Conservation (phyloP, 2,329 filamentous ascomycete genomes). For the Dothistroma septosporum region DNA sequence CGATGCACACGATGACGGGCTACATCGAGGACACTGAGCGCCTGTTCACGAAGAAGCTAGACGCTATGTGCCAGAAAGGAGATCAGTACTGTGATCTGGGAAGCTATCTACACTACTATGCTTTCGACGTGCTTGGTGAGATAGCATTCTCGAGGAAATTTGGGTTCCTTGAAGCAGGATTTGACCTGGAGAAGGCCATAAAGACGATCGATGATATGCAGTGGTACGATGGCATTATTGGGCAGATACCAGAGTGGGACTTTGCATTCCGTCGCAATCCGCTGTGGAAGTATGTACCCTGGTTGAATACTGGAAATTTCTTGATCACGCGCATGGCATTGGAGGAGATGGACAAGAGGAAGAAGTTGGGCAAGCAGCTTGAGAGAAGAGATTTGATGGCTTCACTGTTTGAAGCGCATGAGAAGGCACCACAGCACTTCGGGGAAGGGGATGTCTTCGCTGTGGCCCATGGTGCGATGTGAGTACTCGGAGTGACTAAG, state of each 20-base stretch:
- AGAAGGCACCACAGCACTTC: constrained; percentile 49
- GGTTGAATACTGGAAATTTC: constrained; percentile 44
- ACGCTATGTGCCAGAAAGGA: constrained; percentile 35
- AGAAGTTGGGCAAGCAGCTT: constrained; percentile 47
- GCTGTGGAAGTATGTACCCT: constrained; percentile 44
- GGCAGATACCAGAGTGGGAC: constrained; percentile 51
- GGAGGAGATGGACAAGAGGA: constrained; percentile 46
- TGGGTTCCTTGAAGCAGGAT: constrained; percentile 50
- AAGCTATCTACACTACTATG: constrained; percentile 35
- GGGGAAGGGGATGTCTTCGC: constrained; percentile 54
- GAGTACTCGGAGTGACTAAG: constrained; percentile 36
- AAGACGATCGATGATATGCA: constrained; percentile 52
- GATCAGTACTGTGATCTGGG: constrained; percentile 46
- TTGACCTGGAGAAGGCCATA: constrained; percentile 51
- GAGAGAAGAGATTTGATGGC: constrained; percentile 51
- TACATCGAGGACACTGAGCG: constrained; percentile 53
- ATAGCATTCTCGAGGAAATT: constrained; percentile 45
- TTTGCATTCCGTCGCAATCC: constrained; percentile 49
- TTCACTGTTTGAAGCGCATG: constrained; percentile 50
- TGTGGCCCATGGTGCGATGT: constrained; percentile 56
- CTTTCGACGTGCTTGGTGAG: constrained; percentile 37
- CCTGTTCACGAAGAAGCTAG: constrained; percentile 43
- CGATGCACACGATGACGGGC: constrained; percentile 50
- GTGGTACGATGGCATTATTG: constrained; percentile 52
- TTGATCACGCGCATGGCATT: constrained; percentile 52